Evolutionary conservation across 768 basidiomycete species (phyloP).

Genomic region (Arthromyces matolae): DNA sequence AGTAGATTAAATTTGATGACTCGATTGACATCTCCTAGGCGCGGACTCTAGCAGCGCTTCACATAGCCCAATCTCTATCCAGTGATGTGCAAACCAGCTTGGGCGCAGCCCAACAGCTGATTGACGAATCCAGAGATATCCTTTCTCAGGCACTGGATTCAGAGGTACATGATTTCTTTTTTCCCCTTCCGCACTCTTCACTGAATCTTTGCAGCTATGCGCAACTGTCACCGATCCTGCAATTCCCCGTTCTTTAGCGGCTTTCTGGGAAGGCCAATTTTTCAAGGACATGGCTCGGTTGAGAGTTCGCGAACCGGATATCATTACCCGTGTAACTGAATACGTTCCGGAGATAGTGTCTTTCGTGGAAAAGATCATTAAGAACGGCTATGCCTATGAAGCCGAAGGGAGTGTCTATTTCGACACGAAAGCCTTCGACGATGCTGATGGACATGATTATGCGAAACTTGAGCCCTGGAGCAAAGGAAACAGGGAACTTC

Average conservation of each 20-base stretch:
- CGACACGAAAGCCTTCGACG: constrained; percentile 80
- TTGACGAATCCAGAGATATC: constrained; percentile 76
- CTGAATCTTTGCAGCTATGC: constrained; percentile 48
- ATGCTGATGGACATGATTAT: constrained; percentile 73
- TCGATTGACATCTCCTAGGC: constrained; percentile 33
- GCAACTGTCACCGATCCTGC: constrained; percentile 81
- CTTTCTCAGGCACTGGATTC: constrained; percentile 70
- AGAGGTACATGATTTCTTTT: constrained; percentile 44
- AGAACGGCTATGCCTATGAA: constrained; percentile 78
- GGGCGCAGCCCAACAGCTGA: constrained; percentile 51
- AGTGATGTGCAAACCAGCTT: constrained; percentile 35
- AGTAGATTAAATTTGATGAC: constrained; percentile 14
- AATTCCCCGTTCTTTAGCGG: constrained; percentile 76
- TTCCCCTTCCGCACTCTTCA: neutral
- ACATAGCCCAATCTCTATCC: constrained; percentile 42
- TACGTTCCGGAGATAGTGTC: constrained; percentile 93
- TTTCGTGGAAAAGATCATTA: constrained; percentile 81
- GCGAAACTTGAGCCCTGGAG: constrained; percentile 96
- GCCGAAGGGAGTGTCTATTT: constrained; percentile 86
- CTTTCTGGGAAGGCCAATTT: constrained; percentile 87
- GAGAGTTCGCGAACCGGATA: constrained; percentile 83
- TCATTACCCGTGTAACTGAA: constrained; percentile 91
- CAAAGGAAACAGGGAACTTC: constrained; percentile 84
- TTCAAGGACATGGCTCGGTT: constrained; percentile 92
- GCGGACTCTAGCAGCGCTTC: constrained; percentile 49